phyloP scores from a whole-genome alignment of 495 filamentous ascomycete genomes.

The Trichoderma gamsii region DNA sequence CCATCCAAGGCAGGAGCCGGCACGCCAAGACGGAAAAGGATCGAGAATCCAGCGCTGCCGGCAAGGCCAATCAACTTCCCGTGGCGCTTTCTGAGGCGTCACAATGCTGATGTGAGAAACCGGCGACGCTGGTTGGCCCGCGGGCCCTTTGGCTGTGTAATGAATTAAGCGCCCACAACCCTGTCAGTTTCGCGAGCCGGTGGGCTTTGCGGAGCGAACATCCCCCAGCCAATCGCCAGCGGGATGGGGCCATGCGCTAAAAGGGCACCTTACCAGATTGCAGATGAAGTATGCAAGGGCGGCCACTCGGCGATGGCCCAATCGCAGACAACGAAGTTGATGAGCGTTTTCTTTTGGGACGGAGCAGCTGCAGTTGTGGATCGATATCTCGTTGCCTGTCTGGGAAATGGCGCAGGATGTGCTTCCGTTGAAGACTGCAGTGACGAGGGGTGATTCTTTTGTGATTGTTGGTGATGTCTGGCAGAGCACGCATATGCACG shows the following conservation, averaged over 20 bases:
- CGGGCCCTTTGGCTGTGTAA: neutral
- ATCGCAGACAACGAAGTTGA: neutral
- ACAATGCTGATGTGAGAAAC: conserved; percentile 12
- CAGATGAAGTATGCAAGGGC: neutral
- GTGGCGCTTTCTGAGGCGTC: conserved; percentile 8
- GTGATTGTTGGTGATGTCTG: conserved; percentile 1
- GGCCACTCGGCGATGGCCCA: neutral
- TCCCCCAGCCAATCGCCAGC: neutral
- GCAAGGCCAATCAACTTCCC: neutral
- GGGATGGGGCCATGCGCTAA: neutral
- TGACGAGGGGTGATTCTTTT: neutral
- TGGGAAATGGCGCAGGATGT: neutral
- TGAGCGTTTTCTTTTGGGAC: neutral
- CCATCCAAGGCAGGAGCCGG: neutral
- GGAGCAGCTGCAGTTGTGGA: neutral
- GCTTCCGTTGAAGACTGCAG: neutral
- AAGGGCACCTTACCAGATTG: neutral
- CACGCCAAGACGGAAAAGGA: neutral
- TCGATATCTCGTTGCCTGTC: neutral
- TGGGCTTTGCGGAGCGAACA: conserved; percentile 1
- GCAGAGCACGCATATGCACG: neutral
- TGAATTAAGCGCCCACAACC: conserved; percentile 10
- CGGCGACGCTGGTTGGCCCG: neutral
- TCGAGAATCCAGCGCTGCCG: neutral
- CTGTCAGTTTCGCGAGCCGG: neutral